Evolutionary conservation across 257 asterid genomes (phyloP).

Genomic region (Misopates orontium): DNA sequence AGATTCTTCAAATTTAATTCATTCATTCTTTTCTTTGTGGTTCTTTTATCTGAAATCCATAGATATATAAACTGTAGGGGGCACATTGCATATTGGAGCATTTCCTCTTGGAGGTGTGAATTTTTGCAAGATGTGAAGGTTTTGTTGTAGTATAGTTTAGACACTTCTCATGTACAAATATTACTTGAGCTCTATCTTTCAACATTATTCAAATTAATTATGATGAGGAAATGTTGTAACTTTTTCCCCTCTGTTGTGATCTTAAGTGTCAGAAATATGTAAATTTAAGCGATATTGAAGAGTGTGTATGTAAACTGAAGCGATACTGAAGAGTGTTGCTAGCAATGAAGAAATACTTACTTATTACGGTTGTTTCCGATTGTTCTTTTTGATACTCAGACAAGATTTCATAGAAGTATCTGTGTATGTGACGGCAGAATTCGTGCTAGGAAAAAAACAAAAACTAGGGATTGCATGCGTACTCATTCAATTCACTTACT

Average conservation of each 20-base stretch:
- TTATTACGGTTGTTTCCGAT: background rate
- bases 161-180: slow-evolving; percentile 39
- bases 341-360: background rate
- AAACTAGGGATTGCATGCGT: too few relatives aligned
- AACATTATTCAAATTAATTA: slow-evolving; percentile 14
- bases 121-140: slow-evolving; percentile 34
- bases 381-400: too few relatives aligned
- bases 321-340: background rate
- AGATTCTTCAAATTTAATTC: slow-evolving; percentile 25
- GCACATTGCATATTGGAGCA: slow-evolving; percentile 25
- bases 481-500: too few relatives aligned
- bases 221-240: slow-evolving; percentile 26
- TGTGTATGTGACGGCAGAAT: too few relatives aligned
- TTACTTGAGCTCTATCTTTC: slow-evolving; percentile 25
- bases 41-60: slow-evolving; percentile 13
- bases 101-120: slow-evolving; percentile 30
- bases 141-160: slow-evolving; percentile 42
- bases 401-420: too few relatives aligned
- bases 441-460: too few relatives aligned
- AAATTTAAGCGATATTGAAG: background rate
- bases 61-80: slow-evolving; percentile 20
- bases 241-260: slow-evolving; percentile 10
- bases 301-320: background rate
- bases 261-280: background rate
- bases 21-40: slow-evolving; percentile 31